phyloP scores from a whole-genome alignment of 2,329 filamentous ascomycete genomes.

The Sordariomycetes sp. region DNA sequence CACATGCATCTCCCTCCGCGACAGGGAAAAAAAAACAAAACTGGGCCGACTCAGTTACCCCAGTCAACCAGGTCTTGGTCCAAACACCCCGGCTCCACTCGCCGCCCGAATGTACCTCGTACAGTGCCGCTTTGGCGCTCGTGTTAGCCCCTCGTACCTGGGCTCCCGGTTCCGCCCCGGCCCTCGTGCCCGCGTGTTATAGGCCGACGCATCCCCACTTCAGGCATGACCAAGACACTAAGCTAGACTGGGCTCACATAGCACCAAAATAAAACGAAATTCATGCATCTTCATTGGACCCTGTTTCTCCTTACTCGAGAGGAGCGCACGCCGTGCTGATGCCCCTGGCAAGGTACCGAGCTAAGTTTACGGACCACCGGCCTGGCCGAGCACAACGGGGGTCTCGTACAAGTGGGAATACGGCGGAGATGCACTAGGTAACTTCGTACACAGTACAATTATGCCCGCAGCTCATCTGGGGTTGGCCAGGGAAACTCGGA shows the following conservation, averaged over 20 bases:
- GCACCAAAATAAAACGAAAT: conserved; percentile 3
- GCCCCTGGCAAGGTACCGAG: neutral
- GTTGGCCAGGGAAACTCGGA: neutral
- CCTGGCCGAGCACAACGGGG: neutral
- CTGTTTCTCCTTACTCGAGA: neutral
- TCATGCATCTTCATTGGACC: conserved; percentile 4
- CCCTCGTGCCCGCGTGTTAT: neutral
- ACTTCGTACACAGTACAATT: neutral
- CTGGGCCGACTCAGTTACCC: neutral
- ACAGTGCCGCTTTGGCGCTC: neutral
- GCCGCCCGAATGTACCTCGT: neutral
- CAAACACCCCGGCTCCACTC: neutral
- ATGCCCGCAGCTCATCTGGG: neutral
- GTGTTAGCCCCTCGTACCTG: neutral
- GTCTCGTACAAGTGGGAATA: neutral
- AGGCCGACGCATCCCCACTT: neutral
- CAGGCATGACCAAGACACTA: neutral
- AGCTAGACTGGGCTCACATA: neutral
- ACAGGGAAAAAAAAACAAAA: neutral
- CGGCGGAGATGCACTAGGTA: neutral
- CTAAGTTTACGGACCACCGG: neutral
- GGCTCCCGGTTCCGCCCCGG: neutral
- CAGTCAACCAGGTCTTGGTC: neutral
- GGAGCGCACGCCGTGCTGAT: neutral
- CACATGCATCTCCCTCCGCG: neutral